Base-by-base conservation (phyloP, 1,284 basidiomycete species). In the Leucoagaricus sp. region DNA sequence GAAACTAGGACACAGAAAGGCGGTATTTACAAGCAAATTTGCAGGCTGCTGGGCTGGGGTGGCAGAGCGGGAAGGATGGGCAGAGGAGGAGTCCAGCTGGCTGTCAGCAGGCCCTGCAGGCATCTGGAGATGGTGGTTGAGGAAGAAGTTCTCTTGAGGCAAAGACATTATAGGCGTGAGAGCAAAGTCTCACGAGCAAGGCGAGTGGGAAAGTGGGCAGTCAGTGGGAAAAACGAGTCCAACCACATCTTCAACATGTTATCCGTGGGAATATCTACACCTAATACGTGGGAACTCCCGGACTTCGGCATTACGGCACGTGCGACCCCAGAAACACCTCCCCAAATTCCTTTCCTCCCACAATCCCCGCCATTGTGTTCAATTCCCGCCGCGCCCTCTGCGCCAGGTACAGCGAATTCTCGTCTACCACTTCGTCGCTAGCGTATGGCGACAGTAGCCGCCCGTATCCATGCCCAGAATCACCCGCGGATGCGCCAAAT, bases 101-200 rank as follows among this genome's bases (percentile, higher is more conserved):
- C 36, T 55, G 49, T 64, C 56, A 12, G 57, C 45, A 47, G 64
- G 60, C 36, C 55, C 66, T 57, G 69, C 61, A 61, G 71, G 64
- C 73, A 76, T 75, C 64, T 72, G 69, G 51, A 76, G 71, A 66
- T 72, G 72, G 66, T 70, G 70, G 72, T 75, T 69, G 60, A 75
- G 72, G 66, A 74, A 73, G 75, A 76, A 75, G 63, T 71, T 64
- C 65, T 73, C 69, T 40, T 62, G 62, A 58, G 58, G 53, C 68
- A 74, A 69, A 62, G 70, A 69, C 72, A 71, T 75, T 65, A 67
- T 69, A 73, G 69, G 65, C 66, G 57, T 65, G 63, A 61, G 65
- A 68, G 70, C 65, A 69, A 70, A 60, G 67, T 70, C 69, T 68
- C 68, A 68, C 67, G 69, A 69, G 57, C 61, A 55, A 61, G 61